These are phyloP conservation scores for Cicer arietinum DNA, from an alignment of 306 rosid genomes.

Conservation along the genomic window DNA sequence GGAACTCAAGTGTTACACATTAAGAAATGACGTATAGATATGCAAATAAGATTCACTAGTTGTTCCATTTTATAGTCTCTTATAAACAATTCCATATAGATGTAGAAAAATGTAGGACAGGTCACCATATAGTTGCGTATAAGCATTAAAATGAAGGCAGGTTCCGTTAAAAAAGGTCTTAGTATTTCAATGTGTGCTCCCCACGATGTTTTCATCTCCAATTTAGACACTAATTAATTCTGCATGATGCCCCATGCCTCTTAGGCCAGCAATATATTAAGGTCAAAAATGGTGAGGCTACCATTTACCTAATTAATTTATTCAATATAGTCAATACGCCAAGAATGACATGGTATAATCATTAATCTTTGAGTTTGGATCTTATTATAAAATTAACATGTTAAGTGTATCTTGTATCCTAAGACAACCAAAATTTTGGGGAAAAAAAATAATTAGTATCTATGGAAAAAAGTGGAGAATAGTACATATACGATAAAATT, in stretches of 20 bases:
- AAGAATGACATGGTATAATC: too few species aligned
- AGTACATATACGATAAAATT: too few species aligned
- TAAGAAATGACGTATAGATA: too few species aligned
- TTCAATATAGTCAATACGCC: not conserved
- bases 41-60: too few species aligned
- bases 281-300: not conserved
- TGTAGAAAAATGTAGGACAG: conserved; percentile 32
- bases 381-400: too few species aligned
- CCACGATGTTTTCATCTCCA: conserved; percentile 20
- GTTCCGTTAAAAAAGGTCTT: conserved; percentile 39
- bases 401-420: too few species aligned
- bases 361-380: too few species aligned
- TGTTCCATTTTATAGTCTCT: too few species aligned
- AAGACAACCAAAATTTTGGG: too few species aligned
- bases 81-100: conserved; percentile 24
- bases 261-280: conserved; percentile 12
- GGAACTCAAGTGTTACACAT: too few species aligned
- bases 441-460: too few species aligned
- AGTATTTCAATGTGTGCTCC: conserved; percentile 36
- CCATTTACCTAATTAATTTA: conserved; percentile 25
- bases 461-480: too few species aligned
- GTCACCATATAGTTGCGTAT: conserved; percentile 33
- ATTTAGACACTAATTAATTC: conserved; percentile 29
- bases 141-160: not conserved
- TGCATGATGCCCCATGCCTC: conserved; percentile 33